Percentiles rank a stretch among this genome's conserved stretches.
phyloP scores from a whole-genome alignment of 768 basidiomycete species.

The Mycena floridula region DNA sequence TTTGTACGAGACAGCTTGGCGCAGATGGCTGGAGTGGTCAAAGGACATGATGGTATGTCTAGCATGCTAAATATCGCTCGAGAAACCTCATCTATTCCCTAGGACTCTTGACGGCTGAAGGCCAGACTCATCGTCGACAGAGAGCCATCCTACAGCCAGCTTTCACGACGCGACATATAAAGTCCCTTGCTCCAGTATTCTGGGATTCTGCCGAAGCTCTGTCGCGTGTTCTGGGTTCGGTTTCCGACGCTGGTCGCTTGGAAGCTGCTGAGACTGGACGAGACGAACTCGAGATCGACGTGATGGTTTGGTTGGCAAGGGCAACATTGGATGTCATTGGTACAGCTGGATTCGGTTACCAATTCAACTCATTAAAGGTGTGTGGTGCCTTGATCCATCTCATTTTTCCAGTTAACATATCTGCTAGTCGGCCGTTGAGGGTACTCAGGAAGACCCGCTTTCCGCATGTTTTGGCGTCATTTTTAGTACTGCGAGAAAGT shows the following conservation, averaged over 20 bases:
- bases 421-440: too few species aligned
- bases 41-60: constrained; percentile 41
- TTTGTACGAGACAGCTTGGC: constrained; percentile 44
- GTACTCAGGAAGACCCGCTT: constrained; percentile 33
- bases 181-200: constrained; percentile 49
- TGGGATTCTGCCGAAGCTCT: constrained; percentile 40
- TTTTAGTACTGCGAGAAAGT: constrained; percentile 46
- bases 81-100: too few species aligned
- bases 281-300: constrained; percentile 31
- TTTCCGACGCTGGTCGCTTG: too few species aligned
- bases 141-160: constrained; percentile 30
- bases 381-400: constrained; percentile 3
- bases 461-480: constrained; percentile 49
- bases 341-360: constrained; percentile 58
- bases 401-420: not conserved
- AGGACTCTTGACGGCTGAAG: constrained; percentile 48
- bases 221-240: too few species aligned
- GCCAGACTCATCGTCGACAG: constrained; percentile 50
- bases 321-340: constrained; percentile 67
- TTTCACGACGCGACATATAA: constrained; percentile 44
- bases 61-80: too few species aligned
- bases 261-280: not conserved
- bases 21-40: constrained; percentile 45
- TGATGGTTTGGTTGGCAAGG: constrained; percentile 46
- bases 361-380: constrained; percentile 45